Percentiles rank a stretch among this genome's conserved stretches.
These are phyloP conservation scores for Phyllosticta capitalensis DNA, from an alignment of 2,329 filamentous ascomycete species.

Conservation along the genomic window DNA sequence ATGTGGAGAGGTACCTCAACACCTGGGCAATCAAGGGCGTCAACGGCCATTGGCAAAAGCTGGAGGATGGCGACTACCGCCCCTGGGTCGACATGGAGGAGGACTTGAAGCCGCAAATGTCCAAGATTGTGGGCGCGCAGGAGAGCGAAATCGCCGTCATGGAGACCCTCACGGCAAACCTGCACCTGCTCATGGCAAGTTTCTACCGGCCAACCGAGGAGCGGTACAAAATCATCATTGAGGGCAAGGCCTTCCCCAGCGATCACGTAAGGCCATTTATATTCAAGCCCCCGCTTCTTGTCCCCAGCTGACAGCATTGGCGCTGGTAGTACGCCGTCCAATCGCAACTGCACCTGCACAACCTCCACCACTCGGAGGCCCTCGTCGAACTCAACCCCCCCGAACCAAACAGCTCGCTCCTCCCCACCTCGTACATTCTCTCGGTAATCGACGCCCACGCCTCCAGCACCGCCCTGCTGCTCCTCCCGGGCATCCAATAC, in stretches of 20 bases:
- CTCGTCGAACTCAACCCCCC: conserved; percentile 66
- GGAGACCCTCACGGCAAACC: conserved; percentile 74
- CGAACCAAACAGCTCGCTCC: conserved; percentile 39
- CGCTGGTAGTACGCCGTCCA: conserved; percentile 64
- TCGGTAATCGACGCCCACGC: conserved; percentile 66
- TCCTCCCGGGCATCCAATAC: conserved; percentile 83
- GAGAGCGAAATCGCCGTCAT: conserved; percentile 72
- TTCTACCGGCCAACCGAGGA: conserved; percentile 64
- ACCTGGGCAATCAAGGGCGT: conserved; percentile 82
- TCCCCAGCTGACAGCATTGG: background rate
- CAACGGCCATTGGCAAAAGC: conserved; percentile 66
- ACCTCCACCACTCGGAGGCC: conserved; percentile 53
- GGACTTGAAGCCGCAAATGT: conserved; percentile 58
- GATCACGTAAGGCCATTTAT: conserved; percentile 52
- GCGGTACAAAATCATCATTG: conserved; percentile 72
- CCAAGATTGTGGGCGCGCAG: conserved; percentile 64
- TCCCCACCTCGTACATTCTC: conserved; percentile 64
- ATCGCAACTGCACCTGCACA: conserved; percentile 67
- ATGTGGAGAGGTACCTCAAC: conserved; percentile 63
- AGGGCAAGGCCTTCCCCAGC: conserved; percentile 83
- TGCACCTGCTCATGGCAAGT: conserved; percentile 74
- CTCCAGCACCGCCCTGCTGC: conserved; percentile 60
- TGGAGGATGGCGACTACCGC: conserved; percentile 57
- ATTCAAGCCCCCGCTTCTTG: background rate
- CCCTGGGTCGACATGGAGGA: conserved; percentile 75